Evolutionary conservation across 2,329 filamentous ascomycete species (phyloP).

Genomic region (Fusarium pseudoanthophilum): DNA sequence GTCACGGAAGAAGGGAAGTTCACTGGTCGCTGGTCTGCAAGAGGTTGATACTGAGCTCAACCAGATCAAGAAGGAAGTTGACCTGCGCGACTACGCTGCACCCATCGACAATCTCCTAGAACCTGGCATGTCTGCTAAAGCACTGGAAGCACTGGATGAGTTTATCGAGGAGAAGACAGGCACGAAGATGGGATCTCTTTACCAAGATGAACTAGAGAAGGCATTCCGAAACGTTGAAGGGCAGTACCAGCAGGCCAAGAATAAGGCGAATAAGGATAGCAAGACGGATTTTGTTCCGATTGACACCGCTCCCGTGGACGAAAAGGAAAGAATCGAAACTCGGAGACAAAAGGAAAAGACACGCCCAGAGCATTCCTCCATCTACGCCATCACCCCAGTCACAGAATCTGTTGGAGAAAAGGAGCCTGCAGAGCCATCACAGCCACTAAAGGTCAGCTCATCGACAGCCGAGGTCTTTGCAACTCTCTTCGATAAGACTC

Average conservation of each 20-base stretch:
- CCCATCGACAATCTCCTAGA: constrained; percentile 57
- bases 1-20: constrained; percentile 53
- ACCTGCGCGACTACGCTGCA: constrained; percentile 53
- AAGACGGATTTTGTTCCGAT: constrained; percentile 5
- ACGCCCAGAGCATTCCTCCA: constrained; percentile 50
- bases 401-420: background rate
- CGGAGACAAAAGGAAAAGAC: constrained; percentile 58
- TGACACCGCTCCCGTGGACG: constrained; percentile 32
- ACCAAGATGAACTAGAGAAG: constrained; percentile 55
- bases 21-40: constrained; percentile 49
- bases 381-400: constrained; percentile 45
- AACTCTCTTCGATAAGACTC: constrained; percentile 47
- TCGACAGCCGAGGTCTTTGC: constrained; percentile 53
- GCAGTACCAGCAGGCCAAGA: constrained; percentile 43
- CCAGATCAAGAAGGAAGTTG: constrained; percentile 51
- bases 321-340: constrained; percentile 46
- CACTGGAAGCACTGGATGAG: constrained; percentile 51
- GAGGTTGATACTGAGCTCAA: constrained; percentile 53
- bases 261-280: constrained; percentile 32
- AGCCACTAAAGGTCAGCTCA: constrained; percentile 51
- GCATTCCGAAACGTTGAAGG: constrained; percentile 49
- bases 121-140: constrained; percentile 50
- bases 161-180: constrained; percentile 54
- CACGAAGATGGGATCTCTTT: constrained; percentile 55
- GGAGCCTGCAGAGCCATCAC: background rate